Evolutionary conservation across 441 rosid species (phyloP), one percentile per base, ranked within the genome.

Genomic region (Arabidopsis lyrata): DNA sequence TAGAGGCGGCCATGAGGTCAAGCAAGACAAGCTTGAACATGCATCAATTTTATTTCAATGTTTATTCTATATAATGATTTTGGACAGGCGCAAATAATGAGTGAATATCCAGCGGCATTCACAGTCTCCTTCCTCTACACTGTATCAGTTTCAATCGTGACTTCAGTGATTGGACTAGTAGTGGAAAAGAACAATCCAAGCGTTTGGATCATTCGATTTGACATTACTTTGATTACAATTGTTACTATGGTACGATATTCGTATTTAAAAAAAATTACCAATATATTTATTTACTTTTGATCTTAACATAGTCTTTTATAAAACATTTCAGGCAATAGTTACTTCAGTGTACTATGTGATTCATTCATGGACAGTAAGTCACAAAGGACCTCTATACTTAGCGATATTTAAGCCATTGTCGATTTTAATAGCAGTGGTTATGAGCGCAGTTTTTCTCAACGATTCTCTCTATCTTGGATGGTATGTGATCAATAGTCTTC

Each of bases 381-480:
- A 62, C 76, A 84, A 81, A 63, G 86, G 92, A 9, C 88, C 92
- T 36, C 49, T 87, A 1, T 84, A 77, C 50, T 70, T 80, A 22
- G 77, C 85, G 8, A 80, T 83, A 78, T 84, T 81, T 67, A 86
- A 81, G 68, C 88, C 88, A 4, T 44, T 83, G 18, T 83, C 85
- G 13, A 86, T 87, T 34, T 78, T 78, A 49, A 75, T 84, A 29
- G 87, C 90, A 15, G 74, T 75, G 5, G 11, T 63, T 5, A 50
- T 76, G 76, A 80, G 83, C 12, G 80, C 84, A 0, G 18, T 69
- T 16, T 74, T 84, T 50, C 80, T 87, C 5, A 83, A 82, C 1
- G 86, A 88, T 62, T 74, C 81, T 35, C 79, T 88, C 10, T 75
- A 77, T 74, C 80, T 84, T 3, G 90, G 92, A 79, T 81, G 88